These are phyloP conservation scores for Tolypocladium album DNA, from an alignment of 2,329 filamentous ascomycete species.

Conservation along the genomic window DNA sequence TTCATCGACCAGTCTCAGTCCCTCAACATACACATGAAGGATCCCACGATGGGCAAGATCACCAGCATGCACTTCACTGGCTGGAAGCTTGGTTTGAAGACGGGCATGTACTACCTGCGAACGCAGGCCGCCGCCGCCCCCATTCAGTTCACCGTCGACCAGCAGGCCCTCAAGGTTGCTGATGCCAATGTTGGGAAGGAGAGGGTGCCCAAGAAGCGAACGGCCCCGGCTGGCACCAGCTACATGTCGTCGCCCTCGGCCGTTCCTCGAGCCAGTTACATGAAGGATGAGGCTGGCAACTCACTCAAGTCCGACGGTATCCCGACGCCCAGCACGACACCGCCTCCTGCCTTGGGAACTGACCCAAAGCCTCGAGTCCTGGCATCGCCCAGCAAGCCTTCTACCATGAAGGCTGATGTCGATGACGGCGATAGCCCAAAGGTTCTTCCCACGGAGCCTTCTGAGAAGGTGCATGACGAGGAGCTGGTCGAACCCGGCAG, in stretches of 20 bases:
- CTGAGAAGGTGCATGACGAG: constrained; percentile 50
- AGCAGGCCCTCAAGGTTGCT: constrained; percentile 80
- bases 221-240: constrained; percentile 40
- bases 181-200: constrained; percentile 69
- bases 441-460: constrained; percentile 62
- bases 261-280: constrained; percentile 57
- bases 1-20: constrained; percentile 99
- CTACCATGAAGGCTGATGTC: constrained; percentile 65
- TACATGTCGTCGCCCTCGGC: constrained; percentile 49
- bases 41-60: constrained; percentile 99
- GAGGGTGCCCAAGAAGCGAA: constrained; percentile 58
- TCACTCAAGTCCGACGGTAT: constrained; percentile 43
- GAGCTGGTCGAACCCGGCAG: constrained; percentile 49
- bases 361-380: constrained; percentile 32
- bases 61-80: constrained; percentile 99
- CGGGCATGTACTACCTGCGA: constrained; percentile 99
- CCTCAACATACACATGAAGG: constrained; percentile 98
- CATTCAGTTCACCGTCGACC: constrained; percentile 98
- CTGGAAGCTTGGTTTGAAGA: constrained; percentile 99
- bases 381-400: constrained; percentile 49
- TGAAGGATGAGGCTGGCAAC: constrained; percentile 39
- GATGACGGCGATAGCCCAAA: constrained; percentile 73
- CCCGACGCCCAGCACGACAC: constrained; percentile 58
- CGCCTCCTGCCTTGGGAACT: constrained; percentile 37
- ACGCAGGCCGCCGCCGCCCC: constrained; percentile 94